Evolutionary conservation across 441 rosid species (phyloP).

Genomic region (Pelargonium exstipulatum): DNA sequence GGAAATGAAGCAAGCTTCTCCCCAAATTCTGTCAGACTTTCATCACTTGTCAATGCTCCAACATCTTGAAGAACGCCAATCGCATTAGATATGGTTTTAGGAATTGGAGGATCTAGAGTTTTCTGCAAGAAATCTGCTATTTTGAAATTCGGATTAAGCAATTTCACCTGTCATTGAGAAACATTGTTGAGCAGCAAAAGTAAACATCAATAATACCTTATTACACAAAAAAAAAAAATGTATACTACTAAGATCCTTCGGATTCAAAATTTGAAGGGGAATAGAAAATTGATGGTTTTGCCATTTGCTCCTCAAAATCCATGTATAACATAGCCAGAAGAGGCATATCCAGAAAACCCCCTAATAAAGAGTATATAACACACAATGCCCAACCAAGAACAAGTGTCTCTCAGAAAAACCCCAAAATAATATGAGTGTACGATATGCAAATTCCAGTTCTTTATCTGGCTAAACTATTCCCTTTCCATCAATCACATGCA

Average conservation of each 20-base stretch:
- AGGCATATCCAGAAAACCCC: too few species aligned
- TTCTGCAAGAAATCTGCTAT: conserved; percentile 65
- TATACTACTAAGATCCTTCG: conserved; percentile 4
- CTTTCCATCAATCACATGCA: not conserved
- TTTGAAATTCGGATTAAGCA: conserved; percentile 70
- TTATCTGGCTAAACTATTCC: not conserved
- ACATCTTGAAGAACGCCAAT: conserved; percentile 69
- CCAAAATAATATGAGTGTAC: too few species aligned
- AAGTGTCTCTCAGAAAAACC: too few species aligned
- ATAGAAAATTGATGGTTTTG: too few species aligned
- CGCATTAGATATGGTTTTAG: conserved; percentile 66
- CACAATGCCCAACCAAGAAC: too few species aligned
- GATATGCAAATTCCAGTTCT: too few species aligned
- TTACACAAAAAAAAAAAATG: too few species aligned
- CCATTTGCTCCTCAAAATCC: too few species aligned
- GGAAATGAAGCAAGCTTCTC: conserved; percentile 81
- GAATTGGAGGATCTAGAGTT: conserved; percentile 86
- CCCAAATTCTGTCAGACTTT: conserved; percentile 85
- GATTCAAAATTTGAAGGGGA: not conserved
- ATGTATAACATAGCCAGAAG: too few species aligned
- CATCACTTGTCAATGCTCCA: conserved; percentile 78
- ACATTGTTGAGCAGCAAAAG: conserved; percentile 20
- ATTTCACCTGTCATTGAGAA: conserved; percentile 58
- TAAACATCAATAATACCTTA: conserved; percentile 11
- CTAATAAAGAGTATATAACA: too few species aligned